Conservation (phyloP, 306 rosid species). For the Dicorynia guianensis region DNA sequence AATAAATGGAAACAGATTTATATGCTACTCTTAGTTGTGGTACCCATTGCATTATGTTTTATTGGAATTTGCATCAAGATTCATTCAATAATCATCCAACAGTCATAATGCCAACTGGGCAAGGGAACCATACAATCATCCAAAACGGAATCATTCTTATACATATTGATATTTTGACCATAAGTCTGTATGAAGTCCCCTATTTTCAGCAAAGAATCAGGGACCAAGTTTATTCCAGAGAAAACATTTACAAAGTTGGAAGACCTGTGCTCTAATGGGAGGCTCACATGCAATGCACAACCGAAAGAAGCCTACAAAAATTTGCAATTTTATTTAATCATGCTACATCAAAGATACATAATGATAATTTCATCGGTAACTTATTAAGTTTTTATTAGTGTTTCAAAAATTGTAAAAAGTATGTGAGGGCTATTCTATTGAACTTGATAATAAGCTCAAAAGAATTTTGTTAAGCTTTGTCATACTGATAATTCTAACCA, state of each 20-base stretch:
- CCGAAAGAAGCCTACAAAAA: not conserved
- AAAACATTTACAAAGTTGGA: not conserved
- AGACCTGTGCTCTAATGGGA: not conserved
- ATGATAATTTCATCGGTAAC: not conserved
- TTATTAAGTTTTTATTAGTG: not conserved
- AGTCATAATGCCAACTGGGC: too few relatives aligned
- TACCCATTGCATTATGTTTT: too few relatives aligned
- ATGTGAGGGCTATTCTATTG: not conserved
- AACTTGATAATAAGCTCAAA: not conserved
- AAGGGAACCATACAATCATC: too few relatives aligned
- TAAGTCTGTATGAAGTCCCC: too few relatives aligned
- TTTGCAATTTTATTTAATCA: not conserved
- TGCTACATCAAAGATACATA: not conserved
- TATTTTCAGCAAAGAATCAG: not conserved
- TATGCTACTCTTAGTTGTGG: too few relatives aligned
- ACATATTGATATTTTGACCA: too few relatives aligned
- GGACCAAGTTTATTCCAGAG: not conserved
- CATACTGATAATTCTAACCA: too few relatives aligned
- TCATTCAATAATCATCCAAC: too few relatives aligned
- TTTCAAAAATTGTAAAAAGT: not conserved
- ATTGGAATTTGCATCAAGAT: too few relatives aligned
- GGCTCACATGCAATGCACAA: not conserved
- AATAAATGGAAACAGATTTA: too few relatives aligned
- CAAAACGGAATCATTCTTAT: too few relatives aligned
- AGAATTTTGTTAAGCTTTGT: too few relatives aligned